phyloP scores from a whole-genome alignment of 2,329 filamentous ascomycete species.

The Diaporthe citrichinensis region DNA sequence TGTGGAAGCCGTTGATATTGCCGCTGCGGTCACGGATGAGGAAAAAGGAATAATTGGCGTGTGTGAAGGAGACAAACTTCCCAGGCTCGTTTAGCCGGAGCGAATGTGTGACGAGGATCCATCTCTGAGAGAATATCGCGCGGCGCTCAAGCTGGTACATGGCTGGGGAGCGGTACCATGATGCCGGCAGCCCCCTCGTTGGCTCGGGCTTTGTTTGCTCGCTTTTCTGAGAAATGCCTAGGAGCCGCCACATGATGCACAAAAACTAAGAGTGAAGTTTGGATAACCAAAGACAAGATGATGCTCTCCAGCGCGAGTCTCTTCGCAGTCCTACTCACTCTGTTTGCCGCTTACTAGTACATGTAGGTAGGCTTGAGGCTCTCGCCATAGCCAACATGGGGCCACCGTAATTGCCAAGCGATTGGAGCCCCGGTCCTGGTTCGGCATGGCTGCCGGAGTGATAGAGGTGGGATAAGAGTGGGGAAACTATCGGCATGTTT shows the following conservation, averaged over 20 bases:
- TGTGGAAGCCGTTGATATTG: conserved; percentile 58
- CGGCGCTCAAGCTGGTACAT: conserved; percentile 61
- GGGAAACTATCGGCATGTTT: not conserved
- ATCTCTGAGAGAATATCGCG: conserved; percentile 58
- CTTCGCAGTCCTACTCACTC: not conserved
- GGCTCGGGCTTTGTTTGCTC: conserved; percentile 42
- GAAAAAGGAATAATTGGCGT: conserved; percentile 56
- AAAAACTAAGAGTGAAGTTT: not conserved
- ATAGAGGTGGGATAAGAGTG: conserved; percentile 34
- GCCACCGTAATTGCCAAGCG: not conserved
- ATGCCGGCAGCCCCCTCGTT: conserved; percentile 56
- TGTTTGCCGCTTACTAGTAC: not conserved
- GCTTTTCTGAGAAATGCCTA: conserved; percentile 24
- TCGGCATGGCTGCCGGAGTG: not conserved
- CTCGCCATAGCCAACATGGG: not conserved
- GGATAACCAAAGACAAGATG: not conserved
- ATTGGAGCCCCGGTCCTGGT: not conserved
- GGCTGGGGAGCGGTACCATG: conserved; percentile 59
- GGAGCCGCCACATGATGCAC: conserved; percentile 36
- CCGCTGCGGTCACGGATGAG: conserved; percentile 53
- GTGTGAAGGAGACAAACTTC: conserved; percentile 52
- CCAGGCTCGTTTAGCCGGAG: conserved; percentile 52
- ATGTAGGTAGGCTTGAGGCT: conserved; percentile 13
- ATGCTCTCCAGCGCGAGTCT: not conserved
- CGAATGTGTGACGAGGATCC: conserved; percentile 54